Conservation (phyloP, 2,329 filamentous ascomycete genomes). For the Ophiostoma perfectum region DNA sequence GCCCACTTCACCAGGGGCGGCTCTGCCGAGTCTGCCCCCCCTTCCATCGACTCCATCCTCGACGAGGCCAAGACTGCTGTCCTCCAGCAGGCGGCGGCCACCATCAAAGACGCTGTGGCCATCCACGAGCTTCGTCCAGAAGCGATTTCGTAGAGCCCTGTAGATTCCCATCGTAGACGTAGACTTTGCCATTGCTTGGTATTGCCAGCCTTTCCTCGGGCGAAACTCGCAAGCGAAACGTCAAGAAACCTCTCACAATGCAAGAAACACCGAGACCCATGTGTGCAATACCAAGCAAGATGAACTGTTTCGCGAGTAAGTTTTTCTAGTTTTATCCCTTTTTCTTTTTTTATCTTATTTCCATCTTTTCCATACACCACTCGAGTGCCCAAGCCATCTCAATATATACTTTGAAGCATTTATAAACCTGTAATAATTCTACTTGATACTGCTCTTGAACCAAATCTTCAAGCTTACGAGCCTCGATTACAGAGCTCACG, state of each 20-base stretch:
- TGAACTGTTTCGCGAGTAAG: background rate
- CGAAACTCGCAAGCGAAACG: no score
- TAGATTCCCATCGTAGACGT: no score
- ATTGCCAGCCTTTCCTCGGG: no score
- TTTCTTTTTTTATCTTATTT: background rate
- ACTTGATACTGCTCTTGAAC: no score
- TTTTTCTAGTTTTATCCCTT: background rate
- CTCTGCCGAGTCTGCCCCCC: background rate
- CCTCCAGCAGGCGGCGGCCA: background rate
- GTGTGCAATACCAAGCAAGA: background rate
- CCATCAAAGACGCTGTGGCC: background rate
- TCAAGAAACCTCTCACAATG: no score
- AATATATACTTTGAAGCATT: background rate
- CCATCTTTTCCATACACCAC: background rate
- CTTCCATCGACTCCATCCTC: background rate
- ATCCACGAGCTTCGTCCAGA: background rate
- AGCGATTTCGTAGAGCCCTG: no score
- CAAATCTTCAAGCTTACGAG: no score
- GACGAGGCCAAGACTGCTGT: background rate
- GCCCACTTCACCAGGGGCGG: background rate
- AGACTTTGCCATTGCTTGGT: no score
- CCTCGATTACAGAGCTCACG: no score
- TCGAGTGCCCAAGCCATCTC: background rate
- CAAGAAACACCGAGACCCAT: background rate
- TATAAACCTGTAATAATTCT: background rate